Percentiles rank a stretch among this genome's conserved stretches.
These are phyloP conservation scores for Xerocomus amazonicus DNA, from an alignment of 1,284 basidiomycete genomes.

Conservation along the genomic window DNA sequence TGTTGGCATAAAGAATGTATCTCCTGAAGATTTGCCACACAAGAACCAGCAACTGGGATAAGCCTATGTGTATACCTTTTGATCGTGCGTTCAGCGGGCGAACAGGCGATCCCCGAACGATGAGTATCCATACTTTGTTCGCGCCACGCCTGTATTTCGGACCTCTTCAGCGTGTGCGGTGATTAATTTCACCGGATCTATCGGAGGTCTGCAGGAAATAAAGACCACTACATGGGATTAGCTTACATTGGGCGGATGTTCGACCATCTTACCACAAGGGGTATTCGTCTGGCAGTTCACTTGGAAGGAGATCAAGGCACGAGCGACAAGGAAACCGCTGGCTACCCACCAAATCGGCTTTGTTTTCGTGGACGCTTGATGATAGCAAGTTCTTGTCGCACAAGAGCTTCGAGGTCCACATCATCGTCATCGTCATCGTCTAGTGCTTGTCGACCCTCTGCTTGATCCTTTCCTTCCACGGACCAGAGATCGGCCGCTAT, in stretches of 20 bases:
- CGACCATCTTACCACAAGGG: slow-evolving; percentile 54
- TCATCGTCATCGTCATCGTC: slow-evolving; percentile 36
- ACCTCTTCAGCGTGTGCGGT: slow-evolving; percentile 61
- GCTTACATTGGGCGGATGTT: background rate
- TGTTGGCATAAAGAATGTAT: slow-evolving; percentile 58
- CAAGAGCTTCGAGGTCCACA: slow-evolving; percentile 61
- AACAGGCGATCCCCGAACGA: background rate
- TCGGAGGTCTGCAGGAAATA: slow-evolving; percentile 71
- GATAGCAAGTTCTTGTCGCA: slow-evolving; percentile 64
- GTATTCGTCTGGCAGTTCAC: slow-evolving; percentile 75
- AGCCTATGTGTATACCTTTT: slow-evolving; percentile 64
- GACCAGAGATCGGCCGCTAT: slow-evolving; percentile 72
- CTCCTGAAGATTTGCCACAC: slow-evolving; percentile 63
- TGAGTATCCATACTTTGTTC: slow-evolving; percentile 53
- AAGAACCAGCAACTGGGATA: slow-evolving; percentile 63
- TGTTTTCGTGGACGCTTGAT: slow-evolving; percentile 65
- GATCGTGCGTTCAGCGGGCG: slow-evolving; percentile 3
- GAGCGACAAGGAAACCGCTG: background rate
- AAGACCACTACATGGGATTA: slow-evolving; percentile 56
- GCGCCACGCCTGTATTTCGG: slow-evolving; percentile 56
- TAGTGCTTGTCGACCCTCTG: slow-evolving; percentile 16
- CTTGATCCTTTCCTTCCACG: slow-evolving; percentile 15
- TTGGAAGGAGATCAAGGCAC: slow-evolving; percentile 27
- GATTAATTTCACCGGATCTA: slow-evolving; percentile 75
- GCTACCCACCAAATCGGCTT: slow-evolving; percentile 59